Percentiles rank a stretch among this genome's conserved stretches.
These are phyloP conservation scores for Paragyromitra xinjiangensis DNA, from an alignment of 495 filamentous ascomycete genomes.

Conservation along the genomic window DNA sequence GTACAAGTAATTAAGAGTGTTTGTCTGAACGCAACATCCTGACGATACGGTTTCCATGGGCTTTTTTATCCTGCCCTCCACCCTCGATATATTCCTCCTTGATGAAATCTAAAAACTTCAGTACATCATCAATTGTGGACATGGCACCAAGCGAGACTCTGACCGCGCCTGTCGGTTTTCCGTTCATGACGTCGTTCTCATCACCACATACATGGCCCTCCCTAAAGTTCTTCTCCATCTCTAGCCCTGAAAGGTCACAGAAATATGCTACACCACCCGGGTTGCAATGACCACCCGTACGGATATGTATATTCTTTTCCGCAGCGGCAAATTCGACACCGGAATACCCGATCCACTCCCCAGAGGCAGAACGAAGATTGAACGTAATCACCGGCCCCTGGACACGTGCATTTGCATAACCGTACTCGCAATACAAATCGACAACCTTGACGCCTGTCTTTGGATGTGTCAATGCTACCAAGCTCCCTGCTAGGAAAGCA, in stretches of 20 bases:
- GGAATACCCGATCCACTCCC: constrained; percentile 67
- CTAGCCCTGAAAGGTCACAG: constrained; percentile 35
- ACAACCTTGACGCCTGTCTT: constrained; percentile 67
- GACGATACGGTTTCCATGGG: constrained; percentile 6
- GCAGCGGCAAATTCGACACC: constrained; percentile 72
- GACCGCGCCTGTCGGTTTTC: constrained; percentile 85
- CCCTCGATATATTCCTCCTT: constrained; percentile 72
- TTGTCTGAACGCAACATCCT: constrained; percentile 22
- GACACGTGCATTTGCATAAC: constrained; percentile 66
- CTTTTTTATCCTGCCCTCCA: constrained; percentile 10
- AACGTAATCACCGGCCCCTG: constrained; percentile 79
- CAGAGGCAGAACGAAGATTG: constrained; percentile 68
- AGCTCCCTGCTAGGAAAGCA: constrained; percentile 62
- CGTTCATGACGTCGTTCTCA: constrained; percentile 78
- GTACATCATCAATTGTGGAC: constrained; percentile 78
- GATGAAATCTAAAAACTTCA: constrained; percentile 75
- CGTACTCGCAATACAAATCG: constrained; percentile 67
- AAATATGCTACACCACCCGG: constrained; percentile 63
- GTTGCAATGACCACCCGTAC: constrained; percentile 74
- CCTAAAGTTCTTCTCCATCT: constrained; percentile 46
- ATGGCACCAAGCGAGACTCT: constrained; percentile 86
- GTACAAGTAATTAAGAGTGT: neutral
- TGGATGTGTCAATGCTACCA: constrained; percentile 66
- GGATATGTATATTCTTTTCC: constrained; percentile 70
- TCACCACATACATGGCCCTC: constrained; percentile 66